Conservation (phyloP, 2,329 filamentous ascomycete species). For the Paraphoma sp. region DNA sequence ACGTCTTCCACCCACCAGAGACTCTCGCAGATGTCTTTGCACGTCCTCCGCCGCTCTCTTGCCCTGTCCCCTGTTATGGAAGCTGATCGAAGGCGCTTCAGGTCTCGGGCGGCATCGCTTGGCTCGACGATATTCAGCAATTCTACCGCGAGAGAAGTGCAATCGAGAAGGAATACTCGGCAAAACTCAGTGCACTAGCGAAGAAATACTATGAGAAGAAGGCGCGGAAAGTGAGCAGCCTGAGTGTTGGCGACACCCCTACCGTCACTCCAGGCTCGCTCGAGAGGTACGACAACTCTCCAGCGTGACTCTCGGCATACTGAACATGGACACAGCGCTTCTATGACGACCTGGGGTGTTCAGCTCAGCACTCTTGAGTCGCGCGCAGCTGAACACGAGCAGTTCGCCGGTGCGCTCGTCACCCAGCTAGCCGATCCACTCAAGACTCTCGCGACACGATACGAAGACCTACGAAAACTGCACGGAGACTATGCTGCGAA, state of each 20-base stretch:
- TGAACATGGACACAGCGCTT: constrained; percentile 67
- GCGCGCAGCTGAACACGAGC: constrained; percentile 87
- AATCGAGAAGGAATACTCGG: constrained; percentile 96
- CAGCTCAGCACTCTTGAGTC: constrained; percentile 90
- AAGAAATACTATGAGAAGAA: constrained; percentile 99
- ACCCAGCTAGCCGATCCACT: constrained; percentile 85
- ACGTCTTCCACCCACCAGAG: constrained; percentile 36
- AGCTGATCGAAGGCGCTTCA: constrained; percentile 42
- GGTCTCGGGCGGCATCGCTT: constrained; percentile 84
- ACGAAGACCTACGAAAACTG: constrained; percentile 91
- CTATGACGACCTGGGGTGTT: constrained; percentile 94
- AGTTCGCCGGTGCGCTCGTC: constrained; percentile 79
- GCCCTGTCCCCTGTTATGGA: constrained; percentile 6
- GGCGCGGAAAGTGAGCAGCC: constrained; percentile 80
- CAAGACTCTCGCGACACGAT: constrained; percentile 73
- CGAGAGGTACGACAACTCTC: constrained; percentile 68
- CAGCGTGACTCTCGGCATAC: neutral
- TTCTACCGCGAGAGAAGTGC: constrained; percentile 94
- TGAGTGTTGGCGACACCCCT: constrained; percentile 94
- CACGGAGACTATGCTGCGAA: constrained; percentile 89
- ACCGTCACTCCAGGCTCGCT: constrained; percentile 93
- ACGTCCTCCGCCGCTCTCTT: constrained; percentile 12
- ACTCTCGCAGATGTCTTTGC: neutral
- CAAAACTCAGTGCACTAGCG: constrained; percentile 83
- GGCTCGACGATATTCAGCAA: constrained; percentile 95